A percentile compares a stretch with the other conserved stretches of the same genome.
phyloP scores from a whole-genome alignment of 2,329 filamentous ascomycete genomes.

The Alternaria brassicae region DNA sequence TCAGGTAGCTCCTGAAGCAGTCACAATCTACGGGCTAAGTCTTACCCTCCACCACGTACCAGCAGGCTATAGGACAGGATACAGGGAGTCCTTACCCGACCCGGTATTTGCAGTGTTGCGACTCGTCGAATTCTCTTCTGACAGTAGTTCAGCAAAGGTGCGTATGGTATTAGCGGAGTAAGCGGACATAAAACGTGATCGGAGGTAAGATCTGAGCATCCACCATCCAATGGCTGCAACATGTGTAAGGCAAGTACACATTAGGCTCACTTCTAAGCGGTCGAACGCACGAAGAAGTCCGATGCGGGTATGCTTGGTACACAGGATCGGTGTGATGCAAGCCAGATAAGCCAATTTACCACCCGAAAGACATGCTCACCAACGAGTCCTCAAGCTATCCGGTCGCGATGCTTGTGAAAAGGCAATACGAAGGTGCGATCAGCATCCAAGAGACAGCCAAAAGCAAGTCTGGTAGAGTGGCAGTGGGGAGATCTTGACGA shows the following conservation, averaged over 20 bases:
- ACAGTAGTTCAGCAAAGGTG: neutral
- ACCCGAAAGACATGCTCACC: neutral
- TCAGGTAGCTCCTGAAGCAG: neutral
- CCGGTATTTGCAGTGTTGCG: neutral
- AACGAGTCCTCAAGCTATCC: neutral
- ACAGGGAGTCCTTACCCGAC: neutral
- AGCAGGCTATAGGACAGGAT: neutral
- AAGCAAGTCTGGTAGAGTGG: neutral
- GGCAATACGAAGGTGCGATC: neutral
- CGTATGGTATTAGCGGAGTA: conserved; percentile 5
- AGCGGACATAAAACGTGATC: conserved; percentile 10
- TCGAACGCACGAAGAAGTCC: neutral
- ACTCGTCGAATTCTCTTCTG: neutral
- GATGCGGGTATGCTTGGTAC: neutral
- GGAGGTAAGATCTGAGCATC: neutral
- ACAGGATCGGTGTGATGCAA: neutral
- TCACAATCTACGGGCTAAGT: neutral
- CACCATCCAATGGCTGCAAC: neutral
- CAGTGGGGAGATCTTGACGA: neutral
- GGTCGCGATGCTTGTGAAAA: neutral
- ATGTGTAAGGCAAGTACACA: neutral
- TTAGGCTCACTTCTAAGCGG: neutral
- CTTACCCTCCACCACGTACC: neutral
- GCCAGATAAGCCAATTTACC: neutral
- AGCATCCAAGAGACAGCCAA: neutral